A percentile compares a stretch with the other conserved stretches of the same genome.
Conservation (phyloP, 2,329 filamentous ascomycete genomes). For the Verticillium longisporum region DNA sequence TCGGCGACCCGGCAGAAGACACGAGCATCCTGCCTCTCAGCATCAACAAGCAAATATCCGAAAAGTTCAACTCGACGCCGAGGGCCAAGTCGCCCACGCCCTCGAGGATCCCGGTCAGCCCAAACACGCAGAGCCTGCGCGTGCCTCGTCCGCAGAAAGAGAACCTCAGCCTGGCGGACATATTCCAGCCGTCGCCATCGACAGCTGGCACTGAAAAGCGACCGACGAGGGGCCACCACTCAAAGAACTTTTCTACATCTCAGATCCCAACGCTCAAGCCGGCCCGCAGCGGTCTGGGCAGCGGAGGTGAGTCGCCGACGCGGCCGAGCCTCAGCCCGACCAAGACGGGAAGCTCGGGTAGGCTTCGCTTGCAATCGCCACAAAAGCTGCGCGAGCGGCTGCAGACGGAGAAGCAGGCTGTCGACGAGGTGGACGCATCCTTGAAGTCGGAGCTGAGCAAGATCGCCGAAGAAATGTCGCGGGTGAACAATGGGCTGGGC, state of each 20-base stretch:
- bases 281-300: constrained; percentile 18
- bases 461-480: constrained; percentile 74
- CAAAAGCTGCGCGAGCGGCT: constrained; percentile 80
- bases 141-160: constrained; percentile 41
- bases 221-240: constrained; percentile 27
- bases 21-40: constrained; percentile 39
- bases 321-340: constrained; percentile 26
- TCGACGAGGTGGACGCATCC: constrained; percentile 61
- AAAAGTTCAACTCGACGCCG: constrained; percentile 50
- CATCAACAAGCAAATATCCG: constrained; percentile 45
- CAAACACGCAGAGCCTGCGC: constrained; percentile 30
- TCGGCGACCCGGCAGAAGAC: constrained; percentile 33
- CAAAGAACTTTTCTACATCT: constrained; percentile 44
- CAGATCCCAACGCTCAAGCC: constrained; percentile 48
- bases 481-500: constrained; percentile 35
- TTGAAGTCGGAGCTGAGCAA: constrained; percentile 71
- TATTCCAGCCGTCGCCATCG: constrained; percentile 4
- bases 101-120: constrained; percentile 47
- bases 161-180: constrained; percentile 21
- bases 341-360: constrained; percentile 36
- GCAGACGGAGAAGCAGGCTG: constrained; percentile 70
- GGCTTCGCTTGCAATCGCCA: constrained; percentile 62
- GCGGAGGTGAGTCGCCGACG: constrained; percentile 16
- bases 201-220: constrained; percentile 1
- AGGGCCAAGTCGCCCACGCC: constrained; percentile 34